These are phyloP conservation scores for Penicillium palitans DNA, from an alignment of 2,329 filamentous ascomycete species.

Conservation along the genomic window DNA sequence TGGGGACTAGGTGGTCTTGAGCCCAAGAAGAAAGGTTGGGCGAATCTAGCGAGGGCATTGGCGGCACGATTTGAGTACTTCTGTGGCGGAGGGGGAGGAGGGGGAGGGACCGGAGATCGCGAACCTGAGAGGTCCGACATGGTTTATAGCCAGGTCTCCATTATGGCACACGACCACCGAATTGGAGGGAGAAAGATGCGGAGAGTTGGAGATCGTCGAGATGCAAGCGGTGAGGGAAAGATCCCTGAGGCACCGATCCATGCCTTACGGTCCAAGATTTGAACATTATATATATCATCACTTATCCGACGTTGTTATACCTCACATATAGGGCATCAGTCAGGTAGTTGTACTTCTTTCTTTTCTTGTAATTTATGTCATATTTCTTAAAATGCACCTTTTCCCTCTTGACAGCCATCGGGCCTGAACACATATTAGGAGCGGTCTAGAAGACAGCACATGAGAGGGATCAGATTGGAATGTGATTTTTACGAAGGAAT, in stretches of 20 bases:
- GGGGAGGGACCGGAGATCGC: slow-evolving; percentile 36
- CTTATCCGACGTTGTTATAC: not conserved
- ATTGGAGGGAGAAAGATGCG: slow-evolving; percentile 15
- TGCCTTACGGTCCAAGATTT: not conserved
- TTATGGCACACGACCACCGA: slow-evolving; percentile 30
- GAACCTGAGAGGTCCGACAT: slow-evolving; percentile 32
- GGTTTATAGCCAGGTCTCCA: slow-evolving; percentile 24
- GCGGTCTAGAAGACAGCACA: slow-evolving; percentile 16
- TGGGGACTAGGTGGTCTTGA: slow-evolving; percentile 56
- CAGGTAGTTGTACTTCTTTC: not conserved
- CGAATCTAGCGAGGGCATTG: slow-evolving; percentile 53
- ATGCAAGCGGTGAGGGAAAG: slow-evolving; percentile 9
- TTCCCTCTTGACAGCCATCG: slow-evolving; percentile 2
- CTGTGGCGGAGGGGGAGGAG: slow-evolving; percentile 38
- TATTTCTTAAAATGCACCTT: not conserved
- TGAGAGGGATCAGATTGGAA: slow-evolving; percentile 9
- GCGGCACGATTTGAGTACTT: slow-evolving; percentile 48
- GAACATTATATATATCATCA: not conserved
- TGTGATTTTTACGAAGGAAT: not conserved
- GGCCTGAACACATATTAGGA: slow-evolving; percentile 12
- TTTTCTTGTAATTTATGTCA: not conserved
- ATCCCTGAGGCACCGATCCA: slow-evolving; percentile 9
- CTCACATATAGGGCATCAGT: not conserved
- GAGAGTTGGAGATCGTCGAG: slow-evolving; percentile 7
- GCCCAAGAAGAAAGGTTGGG: slow-evolving; percentile 56